Evolutionary conservation across 164 flowering plant species (phyloP).

Genomic region (Houttuynia cordata): DNA sequence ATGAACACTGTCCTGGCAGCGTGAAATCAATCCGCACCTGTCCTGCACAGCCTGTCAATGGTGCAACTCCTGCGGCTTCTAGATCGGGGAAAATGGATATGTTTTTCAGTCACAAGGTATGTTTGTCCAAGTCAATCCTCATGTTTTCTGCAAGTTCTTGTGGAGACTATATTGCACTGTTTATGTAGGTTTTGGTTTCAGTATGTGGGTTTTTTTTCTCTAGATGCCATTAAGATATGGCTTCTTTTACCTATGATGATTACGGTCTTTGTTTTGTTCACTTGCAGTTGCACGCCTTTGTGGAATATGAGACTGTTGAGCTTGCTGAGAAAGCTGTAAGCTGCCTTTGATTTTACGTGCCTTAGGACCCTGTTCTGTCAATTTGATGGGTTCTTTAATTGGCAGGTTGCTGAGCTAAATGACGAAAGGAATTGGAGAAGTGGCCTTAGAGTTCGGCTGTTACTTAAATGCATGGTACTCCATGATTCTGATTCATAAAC

Average conservation of each 20-base stretch:
- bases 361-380: not conserved
- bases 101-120: conserved; percentile 71
- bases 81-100: conserved; percentile 58
- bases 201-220: no score
- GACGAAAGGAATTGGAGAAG: conserved; percentile 86
- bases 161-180: not conserved
- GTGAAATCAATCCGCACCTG: conserved; percentile 91
- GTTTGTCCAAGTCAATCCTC: not conserved
- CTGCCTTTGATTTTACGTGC: not conserved
- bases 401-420: conserved; percentile 70
- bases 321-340: conserved; percentile 95
- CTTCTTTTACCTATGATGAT: not conserved
- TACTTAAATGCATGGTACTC: conserved; percentile 50
- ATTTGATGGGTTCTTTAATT: not conserved
- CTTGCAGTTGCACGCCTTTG: conserved; percentile 89
- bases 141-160: not conserved
- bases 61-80: conserved; percentile 51
- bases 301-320: conserved; percentile 82
- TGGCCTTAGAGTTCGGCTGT: conserved; percentile 67
- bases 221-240: not conserved
- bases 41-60: conserved; percentile 62
- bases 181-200: not conserved
- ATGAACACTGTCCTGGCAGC: conserved; percentile 21
- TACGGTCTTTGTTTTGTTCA: not conserved
- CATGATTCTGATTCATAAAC: not conserved